phyloP scores from a whole-genome alignment of 2,329 filamentous ascomycete species.

The Curvularia eragrostidis region DNA sequence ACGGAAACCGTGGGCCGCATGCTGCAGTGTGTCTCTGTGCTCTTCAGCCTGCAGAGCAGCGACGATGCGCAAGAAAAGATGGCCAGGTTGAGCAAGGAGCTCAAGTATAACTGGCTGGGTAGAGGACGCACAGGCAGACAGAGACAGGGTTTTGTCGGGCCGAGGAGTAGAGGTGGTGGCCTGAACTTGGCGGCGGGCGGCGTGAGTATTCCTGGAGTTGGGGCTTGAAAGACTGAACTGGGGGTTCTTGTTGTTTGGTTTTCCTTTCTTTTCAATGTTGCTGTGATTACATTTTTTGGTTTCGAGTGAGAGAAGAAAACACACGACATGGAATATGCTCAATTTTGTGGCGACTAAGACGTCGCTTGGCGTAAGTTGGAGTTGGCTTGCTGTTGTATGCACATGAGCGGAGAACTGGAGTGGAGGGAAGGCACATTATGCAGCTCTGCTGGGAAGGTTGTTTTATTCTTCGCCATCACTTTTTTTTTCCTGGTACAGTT shows the following conservation, averaged over 20 bases:
- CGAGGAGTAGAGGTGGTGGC: slow-evolving; percentile 23
- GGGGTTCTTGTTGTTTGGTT: neutral
- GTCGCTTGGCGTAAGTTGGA: neutral
- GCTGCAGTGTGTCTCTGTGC: slow-evolving; percentile 93
- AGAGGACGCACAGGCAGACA: slow-evolving; percentile 88
- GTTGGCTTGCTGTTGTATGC: no score
- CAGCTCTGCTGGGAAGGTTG: neutral
- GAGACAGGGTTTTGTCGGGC: slow-evolving; percentile 84
- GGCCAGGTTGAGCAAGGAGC: slow-evolving; percentile 79
- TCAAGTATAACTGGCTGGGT: slow-evolving; percentile 97
- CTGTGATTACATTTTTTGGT: neutral
- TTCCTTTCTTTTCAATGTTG: no score
- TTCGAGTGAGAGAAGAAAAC: neutral
- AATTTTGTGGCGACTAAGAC: no score
- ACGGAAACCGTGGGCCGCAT: slow-evolving; percentile 95
- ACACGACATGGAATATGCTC: neutral
- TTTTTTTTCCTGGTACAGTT: neutral
- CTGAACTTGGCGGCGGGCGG: neutral
- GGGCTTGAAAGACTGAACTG: slow-evolving; percentile 1
- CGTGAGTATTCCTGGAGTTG: slow-evolving; percentile 2
- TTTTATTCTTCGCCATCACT: neutral
- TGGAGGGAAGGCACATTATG: neutral
- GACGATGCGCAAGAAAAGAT: slow-evolving; percentile 80
- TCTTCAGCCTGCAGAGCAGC: slow-evolving; percentile 75
- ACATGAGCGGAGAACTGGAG: neutral